A percentile compares a stretch with the other conserved stretches of the same genome.
Evolutionary conservation across 805 yeast genomes (phyloP).

Genomic region (Blastobotrys peoriensis): DNA sequence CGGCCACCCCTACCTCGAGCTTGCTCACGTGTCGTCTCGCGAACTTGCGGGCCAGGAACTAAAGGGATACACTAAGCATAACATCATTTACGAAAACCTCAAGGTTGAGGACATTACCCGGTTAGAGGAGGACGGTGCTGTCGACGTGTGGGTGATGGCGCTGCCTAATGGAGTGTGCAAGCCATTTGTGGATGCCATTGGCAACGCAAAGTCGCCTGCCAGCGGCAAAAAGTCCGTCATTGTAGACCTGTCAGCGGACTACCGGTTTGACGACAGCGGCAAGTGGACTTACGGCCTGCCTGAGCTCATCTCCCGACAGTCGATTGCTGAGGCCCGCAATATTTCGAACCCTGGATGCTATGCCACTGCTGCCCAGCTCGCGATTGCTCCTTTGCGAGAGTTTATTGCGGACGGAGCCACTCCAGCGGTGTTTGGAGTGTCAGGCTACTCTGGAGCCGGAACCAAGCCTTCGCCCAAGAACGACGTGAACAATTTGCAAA

Average conservation of each 20-base stretch:
- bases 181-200: conserved; percentile 42
- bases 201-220: conserved; percentile 23
- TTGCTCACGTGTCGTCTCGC: conserved; percentile 92
- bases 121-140: conserved; percentile 67
- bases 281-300: conserved; percentile 96
- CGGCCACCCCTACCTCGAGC: conserved; percentile 78
- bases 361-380: conserved; percentile 96
- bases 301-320: conserved; percentile 62
- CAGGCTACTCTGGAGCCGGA: conserved; percentile 99
- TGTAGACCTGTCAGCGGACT: conserved; percentile 91
- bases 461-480: conserved; percentile 97
- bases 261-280: conserved; percentile 81
- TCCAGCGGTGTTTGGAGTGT: conserved; percentile 89
- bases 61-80: conserved; percentile 77
- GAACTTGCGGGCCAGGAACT: conserved; percentile 84
- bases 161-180: conserved; percentile 93
- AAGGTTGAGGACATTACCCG: conserved; percentile 78
- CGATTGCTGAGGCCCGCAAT: conserved; percentile 65
- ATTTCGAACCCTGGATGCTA: conserved; percentile 98
- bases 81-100: conserved; percentile 76
- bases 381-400: conserved; percentile 74
- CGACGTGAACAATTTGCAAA: conserved; percentile 63
- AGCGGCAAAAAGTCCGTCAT: conserved; percentile 70
- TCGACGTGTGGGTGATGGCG: conserved; percentile 99
- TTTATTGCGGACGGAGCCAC: conserved; percentile 53